A percentile compares a stretch with the other conserved stretches of the same genome.
Conservation (phyloP, 805 yeast species). For the Metschnikowia dekortorum region DNA sequence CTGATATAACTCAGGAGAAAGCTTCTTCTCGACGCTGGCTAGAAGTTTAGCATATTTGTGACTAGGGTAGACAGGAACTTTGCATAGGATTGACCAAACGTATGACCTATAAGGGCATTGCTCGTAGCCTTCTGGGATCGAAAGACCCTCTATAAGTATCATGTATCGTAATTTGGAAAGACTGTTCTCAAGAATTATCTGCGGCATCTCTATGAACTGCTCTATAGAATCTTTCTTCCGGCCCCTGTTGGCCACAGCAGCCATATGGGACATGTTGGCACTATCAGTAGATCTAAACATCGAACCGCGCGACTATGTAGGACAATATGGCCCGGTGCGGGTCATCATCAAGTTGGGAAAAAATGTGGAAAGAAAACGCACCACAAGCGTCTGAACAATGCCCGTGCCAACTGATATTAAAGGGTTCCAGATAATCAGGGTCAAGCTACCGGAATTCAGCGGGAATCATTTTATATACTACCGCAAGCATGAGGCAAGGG, state of each 20-base stretch:
- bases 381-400: constrained; percentile 5
- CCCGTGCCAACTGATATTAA: constrained; percentile 40
- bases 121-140: constrained; percentile 41
- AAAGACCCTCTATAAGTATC: constrained; percentile 40
- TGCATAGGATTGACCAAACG: constrained; percentile 75
- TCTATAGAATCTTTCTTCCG: constrained; percentile 53
- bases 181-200: constrained; percentile 44
- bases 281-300: background rate
- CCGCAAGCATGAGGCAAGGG: constrained; percentile 55
- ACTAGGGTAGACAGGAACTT: constrained; percentile 57
- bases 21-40: constrained; percentile 44
- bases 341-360: constrained; percentile 3
- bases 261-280: constrained; percentile 1
- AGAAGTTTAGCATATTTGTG: constrained; percentile 50
- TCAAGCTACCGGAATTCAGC: constrained; percentile 36
- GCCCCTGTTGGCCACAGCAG: constrained; percentile 20
- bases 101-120: constrained; percentile 66
- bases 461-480: constrained; percentile 55
- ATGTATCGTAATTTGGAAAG: constrained; percentile 45
- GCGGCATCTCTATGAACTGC: constrained; percentile 41
- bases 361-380: constrained; percentile 1
- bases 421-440: constrained; percentile 53
- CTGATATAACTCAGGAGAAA: constrained; percentile 47
- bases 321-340: constrained; percentile 1
- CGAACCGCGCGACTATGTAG: constrained; percentile 2